phyloP scores from a whole-genome alignment of 495 filamentous ascomycete genomes.

The Hypoxylon subgilvum region DNA sequence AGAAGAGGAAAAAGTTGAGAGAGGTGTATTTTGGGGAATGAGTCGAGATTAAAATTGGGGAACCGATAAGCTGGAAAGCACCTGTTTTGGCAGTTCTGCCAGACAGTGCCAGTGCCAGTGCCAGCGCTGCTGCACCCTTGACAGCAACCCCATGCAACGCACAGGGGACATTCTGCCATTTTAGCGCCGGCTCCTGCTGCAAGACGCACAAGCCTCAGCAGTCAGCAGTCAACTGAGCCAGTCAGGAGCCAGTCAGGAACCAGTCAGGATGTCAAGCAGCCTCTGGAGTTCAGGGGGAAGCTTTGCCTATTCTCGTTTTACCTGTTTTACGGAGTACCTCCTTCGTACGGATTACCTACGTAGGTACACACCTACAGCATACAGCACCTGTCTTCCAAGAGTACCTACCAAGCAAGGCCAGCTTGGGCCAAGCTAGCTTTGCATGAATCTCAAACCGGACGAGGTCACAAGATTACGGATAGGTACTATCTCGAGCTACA shows the following conservation, averaged over 20 bases:
- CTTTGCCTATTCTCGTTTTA: background rate
- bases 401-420: no score
- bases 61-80: slow-evolving; percentile 29
- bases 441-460: slow-evolving; percentile 14
- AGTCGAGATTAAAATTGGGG: slow-evolving; percentile 39
- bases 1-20: slow-evolving; percentile 21
- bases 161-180: no score
- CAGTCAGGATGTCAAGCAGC: no score
- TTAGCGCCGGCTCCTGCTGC: slow-evolving; percentile 18
- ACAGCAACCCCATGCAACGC: no score
- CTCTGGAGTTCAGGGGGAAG: slow-evolving; percentile 6
- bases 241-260: no score
- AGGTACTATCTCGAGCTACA: no score
- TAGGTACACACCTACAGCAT: no score
- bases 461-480: slow-evolving; percentile 32
- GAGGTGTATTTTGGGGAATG: slow-evolving; percentile 16
- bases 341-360: no score
- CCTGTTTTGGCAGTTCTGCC: background rate
- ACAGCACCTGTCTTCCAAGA: no score
- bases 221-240: no score
- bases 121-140: slow-evolving; percentile 24
- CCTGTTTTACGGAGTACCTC: no score
- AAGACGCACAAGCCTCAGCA: slow-evolving; percentile 30
- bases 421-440: slow-evolving; percentile 10
- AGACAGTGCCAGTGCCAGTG: no score